Evolutionary conservation across 169 alveolate genomes (phyloP), one percentile per base, ranked within the genome.

Genomic region (Plasmodium chabaudi): DNA sequence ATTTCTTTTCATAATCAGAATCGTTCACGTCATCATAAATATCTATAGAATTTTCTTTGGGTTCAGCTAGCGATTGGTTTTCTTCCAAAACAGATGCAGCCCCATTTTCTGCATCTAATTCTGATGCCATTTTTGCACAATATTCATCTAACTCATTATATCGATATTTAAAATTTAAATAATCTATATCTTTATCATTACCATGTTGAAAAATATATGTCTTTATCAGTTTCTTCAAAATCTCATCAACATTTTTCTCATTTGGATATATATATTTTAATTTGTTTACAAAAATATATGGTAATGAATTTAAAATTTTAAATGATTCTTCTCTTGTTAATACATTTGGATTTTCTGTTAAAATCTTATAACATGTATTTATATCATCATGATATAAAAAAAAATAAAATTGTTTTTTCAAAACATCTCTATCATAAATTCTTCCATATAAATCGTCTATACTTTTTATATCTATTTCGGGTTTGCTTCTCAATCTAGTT

Each of bases 331-430:
- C 92, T 60, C 65, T 72, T 64, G 92, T 87, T 27, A 94, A 69
- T 60, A 94, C 95, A 47, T 87, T 86, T 55, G 91, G 68, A 84
- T 94, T 94, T 49, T 94, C 94, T 34, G 88, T 87, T 53, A 94
- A 88, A 49, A 94, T 63, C 46, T 93, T 15, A 46, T 73, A 67
- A 64, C 94, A 91, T 1, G 95, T 88, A 56, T 90, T 92, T 46
- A 92, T 93, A 34, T 94, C 96, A 49, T 94, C 96, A 47, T 89
- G 87, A 60, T 91, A 92, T 73, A 94, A 60, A 69, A 94, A 93
- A 75, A 93, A 94, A 23, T 93, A 72, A 53, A 94, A 77, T 60
- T 94, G 96, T 73, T 94, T 94, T 61, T 93, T 91, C 71, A 94
- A 86, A 53, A 94, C 93, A 7, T 69, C 17, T 51, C 94, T 86